Base-by-base conservation (phyloP, 1,284 basidiomycete species). In the Cutaneotrichosporon mucoides region DNA sequence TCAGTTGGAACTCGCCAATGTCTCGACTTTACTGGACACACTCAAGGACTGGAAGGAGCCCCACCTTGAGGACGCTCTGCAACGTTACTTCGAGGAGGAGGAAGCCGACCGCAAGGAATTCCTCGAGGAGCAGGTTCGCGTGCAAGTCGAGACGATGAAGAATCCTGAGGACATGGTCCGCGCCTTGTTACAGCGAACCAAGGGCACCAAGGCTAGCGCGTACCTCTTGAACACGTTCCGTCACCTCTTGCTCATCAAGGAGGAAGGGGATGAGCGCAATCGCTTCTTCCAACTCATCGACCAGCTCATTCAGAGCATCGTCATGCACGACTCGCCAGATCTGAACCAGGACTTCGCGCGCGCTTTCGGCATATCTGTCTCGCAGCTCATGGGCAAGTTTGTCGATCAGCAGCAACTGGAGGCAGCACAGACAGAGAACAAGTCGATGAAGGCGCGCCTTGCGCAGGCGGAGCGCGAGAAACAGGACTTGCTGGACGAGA, bases 271-370 rank as follows among this genome's bases (percentile, higher is more conserved):
- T 38, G 84, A 87, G 38, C 84, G 90, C 72, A 85, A 85, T 38
- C 88, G 93, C 68, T 91, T 94, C 77, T 97, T 90, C 77, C 92
- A 93, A 77, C 84, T 99, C 51, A 84, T 99, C 68, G 92, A 98
- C 74, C 88, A 89, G n/a, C 82, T 98, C 52, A 85, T 99, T 50
- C 88, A 91, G 38, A 90, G 94, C 68, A 86, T 99, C 48, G 93
- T 98, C 33, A 85, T 97, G 79, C 92, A 96, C 77, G 79, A 81
- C 54, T 90, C 92, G 76, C 83, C 92, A 53, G 80, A 82, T 40
- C 76, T 82, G 44, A 80, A 81, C 53, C 85, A 84, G 36, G 89
- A 90, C 38, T 90, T 92, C 35, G 89, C 92, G 60, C 84, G 87
- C 52, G 85, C 93, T 16, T 83, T 97, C 64, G 94, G 93, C 0